phyloP scores from a whole-genome alignment of 2,329 filamentous ascomycete genomes.

The Thelonectria olida region DNA sequence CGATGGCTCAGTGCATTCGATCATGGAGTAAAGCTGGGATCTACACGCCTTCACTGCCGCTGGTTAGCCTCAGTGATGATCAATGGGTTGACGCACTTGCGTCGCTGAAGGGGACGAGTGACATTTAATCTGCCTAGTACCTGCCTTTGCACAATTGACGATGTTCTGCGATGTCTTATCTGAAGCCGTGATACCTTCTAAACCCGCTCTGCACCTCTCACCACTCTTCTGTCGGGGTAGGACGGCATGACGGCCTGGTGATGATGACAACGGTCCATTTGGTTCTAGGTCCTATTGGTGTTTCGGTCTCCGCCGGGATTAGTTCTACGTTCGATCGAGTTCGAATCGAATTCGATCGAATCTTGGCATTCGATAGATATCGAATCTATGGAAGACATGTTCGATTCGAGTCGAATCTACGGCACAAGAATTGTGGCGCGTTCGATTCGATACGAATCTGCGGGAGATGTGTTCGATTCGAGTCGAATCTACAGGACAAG shows the following conservation, averaged over 20 bases:
- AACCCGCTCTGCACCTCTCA: neutral
- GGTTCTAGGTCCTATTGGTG: no score
- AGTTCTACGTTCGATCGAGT: neutral
- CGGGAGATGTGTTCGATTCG: no score
- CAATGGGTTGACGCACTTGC: neutral
- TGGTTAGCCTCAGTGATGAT: neutral
- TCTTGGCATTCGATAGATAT: slow-evolving; percentile 1
- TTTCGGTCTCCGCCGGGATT: slow-evolving; percentile 2
- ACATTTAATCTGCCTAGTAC: neutral
- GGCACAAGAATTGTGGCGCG: no score
- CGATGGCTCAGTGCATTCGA: neutral
- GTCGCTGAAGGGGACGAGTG: neutral
- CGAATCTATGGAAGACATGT: neutral
- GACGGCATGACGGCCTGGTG: no score
- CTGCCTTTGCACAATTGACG: neutral
- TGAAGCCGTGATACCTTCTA: neutral
- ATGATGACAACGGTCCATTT: no score
- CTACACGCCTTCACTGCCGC: neutral
- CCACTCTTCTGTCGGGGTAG: neutral
- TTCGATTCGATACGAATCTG: no score
- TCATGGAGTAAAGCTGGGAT: neutral
- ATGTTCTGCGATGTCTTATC: neutral
- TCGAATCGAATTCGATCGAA: neutral
- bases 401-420: no score
- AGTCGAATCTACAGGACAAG: no score